Evolutionary conservation across 2,329 filamentous ascomycete genomes (phyloP), one percentile per base, ranked within the genome.

Genomic region (Allantophomopsis cytisporea): DNA sequence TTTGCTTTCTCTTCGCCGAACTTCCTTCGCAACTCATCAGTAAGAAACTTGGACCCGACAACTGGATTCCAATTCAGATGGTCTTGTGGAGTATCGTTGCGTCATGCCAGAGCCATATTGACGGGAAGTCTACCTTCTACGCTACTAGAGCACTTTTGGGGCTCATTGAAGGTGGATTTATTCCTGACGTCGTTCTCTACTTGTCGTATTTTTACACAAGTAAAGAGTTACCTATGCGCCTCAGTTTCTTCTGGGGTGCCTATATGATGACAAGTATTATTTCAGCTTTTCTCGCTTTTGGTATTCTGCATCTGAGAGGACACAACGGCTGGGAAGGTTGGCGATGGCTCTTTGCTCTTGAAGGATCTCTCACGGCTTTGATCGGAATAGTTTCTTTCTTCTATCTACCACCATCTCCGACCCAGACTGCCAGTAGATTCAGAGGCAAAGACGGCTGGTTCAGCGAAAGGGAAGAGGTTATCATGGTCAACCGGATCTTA

Each of bases 171-270:
- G 72, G 72, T 16, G 73, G 73, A 1, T 80, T 80, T 45, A 78
- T 80, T 37, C 73, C 74, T 0, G 73, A 76, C 43, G 73, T 73
- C 16, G 69, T 82, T 12, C 60, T 82, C 0, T 86, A 80, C 56
- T 63, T 85, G 5, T 78, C 73, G 3, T 87, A 87, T 56, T 88
- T 80, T 58, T 88, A 86, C 60, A 86, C 74, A 35, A 73, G 73
- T 1, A 67, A 67, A 39, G 83, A 87, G 53, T 62, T 88, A 0
- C 79, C 81, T 0, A 68, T 71, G 10, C 70, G 83, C 1, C 60
- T 87, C 14, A 73, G 73, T 47, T 73, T 66, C 55, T 86, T 86
- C 60, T 87, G 81, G 82, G 74, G 75, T 0, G 69, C 78, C 0
- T 73, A 80, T 11, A 69, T 6, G 21, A 21, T 41, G 13, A 50